Conservation (phyloP, 371 early-diverging fungal genomes). For the Umbelopsis sp. region DNA sequence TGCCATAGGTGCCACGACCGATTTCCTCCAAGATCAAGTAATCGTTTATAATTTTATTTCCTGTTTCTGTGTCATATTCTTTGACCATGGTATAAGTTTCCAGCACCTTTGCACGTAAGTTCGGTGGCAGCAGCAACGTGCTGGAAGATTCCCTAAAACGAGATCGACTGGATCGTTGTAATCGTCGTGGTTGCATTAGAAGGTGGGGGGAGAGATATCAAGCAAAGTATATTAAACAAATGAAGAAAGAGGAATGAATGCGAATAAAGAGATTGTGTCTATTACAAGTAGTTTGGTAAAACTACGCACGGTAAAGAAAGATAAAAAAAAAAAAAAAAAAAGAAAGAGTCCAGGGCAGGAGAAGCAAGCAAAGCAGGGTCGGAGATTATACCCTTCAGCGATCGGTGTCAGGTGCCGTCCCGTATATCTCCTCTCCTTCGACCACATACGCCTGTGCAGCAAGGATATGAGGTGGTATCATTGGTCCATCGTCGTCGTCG, state of each 20-base stretch:
- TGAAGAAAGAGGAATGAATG: not conserved
- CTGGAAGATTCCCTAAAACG: not conserved
- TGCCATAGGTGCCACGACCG: conserved; percentile 96
- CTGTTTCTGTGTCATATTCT: conserved; percentile 81
- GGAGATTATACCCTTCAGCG: conserved; percentile 7
- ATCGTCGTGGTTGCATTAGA: conserved; percentile 1
- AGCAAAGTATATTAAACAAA: not conserved
- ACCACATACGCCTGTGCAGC: conserved; percentile 37
- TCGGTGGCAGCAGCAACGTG: not conserved
- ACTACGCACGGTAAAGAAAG: not conserved
- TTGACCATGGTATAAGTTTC: conserved; percentile 81
- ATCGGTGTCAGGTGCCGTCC: conserved; percentile 32
- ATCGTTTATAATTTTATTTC: conserved; percentile 92
- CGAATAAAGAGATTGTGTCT: too few relatives aligned
- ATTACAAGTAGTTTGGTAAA: too few relatives aligned
- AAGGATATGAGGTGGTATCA: conserved; percentile 46
- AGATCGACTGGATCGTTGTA: conserved; percentile 11
- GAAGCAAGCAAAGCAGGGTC: not conserved
- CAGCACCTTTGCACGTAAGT: conserved; percentile 39
- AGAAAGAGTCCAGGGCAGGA: not conserved
- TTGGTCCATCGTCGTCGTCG: conserved; percentile 32
- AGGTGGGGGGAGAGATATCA: not conserved
- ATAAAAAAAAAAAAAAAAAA: not conserved
- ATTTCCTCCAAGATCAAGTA: conserved; percentile 90
- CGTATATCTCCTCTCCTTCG: conserved; percentile 45